Base-by-base conservation (phyloP, 1,284 basidiomycete genomes). In the Puccinia coronata region DNA sequence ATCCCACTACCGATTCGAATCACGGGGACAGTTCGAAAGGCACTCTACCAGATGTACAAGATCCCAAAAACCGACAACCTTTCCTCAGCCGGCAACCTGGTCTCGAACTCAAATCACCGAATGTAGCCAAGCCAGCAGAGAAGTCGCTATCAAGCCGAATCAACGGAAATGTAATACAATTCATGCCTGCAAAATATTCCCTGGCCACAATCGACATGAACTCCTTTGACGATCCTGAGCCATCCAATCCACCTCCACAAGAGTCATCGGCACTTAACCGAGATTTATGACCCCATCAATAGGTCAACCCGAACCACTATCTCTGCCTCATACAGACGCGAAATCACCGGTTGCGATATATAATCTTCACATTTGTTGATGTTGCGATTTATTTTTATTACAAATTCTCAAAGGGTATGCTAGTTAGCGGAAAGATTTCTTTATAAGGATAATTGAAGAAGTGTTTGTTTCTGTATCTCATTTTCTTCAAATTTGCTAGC, bases 131-230 rank as follows among this genome's bases (percentile, higher is more conserved):
- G 47, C 47, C 76, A 41, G 51, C 11, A 49, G 28, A 59, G 39
- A 69, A 55, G 47, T 65, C 76, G 25, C 61, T 67, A 5, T 41
- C 41, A 51, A 55, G 63, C 49, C 65, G 61, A 47, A 55, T 69
- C 65, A 79, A 70, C 39, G 76, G 76, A 4, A 39, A 65, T 55
- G 65, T 36, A n/a, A 65, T 53, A 41, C 76, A 70, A 41, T 79
- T 79, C 76, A 70, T 79, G 76, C 76, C 76, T 0, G 63, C 76
- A n/a, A 79, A 79, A 51, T 79, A 79, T 69, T 79, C 63, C 25
- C 65, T 79, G 28, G 76, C 76, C 5, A 79, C 63, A 1, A 79
- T 79, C 55, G 76, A 79, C 49, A 65, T 79, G 51, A 79, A 79
- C 34, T 79, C 76, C 0, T 79, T 79, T 36, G 76, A 79, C 43